Evolutionary conservation across 2,329 filamentous ascomycete genomes (phyloP).

Genomic region (Helotiales sp.): DNA sequence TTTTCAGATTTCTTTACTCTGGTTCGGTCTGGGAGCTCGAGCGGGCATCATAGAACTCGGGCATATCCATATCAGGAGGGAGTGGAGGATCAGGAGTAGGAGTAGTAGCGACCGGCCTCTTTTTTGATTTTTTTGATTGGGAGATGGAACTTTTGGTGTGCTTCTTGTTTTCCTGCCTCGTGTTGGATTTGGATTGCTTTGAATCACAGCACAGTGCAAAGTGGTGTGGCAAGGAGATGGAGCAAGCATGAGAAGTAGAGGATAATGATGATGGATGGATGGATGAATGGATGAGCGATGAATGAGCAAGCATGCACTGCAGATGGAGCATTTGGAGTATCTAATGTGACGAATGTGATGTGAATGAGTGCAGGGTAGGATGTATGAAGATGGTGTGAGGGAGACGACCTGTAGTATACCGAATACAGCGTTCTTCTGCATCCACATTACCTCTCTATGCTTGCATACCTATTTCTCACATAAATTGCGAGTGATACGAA

Average conservation of each 20-base stretch:
- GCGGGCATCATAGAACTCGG: constrained; percentile 3
- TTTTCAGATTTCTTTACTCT: background rate
- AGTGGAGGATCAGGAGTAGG: background rate
- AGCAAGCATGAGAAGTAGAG: background rate
- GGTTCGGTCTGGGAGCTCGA: background rate
- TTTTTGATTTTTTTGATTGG: background rate
- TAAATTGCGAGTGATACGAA: too few relatives aligned
- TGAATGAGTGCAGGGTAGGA: background rate
- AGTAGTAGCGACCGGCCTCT: background rate
- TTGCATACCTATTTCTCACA: background rate
- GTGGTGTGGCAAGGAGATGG: background rate
- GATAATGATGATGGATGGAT: background rate
- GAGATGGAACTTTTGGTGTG: background rate
- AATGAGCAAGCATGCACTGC: background rate
- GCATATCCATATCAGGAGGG: background rate
- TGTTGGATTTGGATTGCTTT: background rate
- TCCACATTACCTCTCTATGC: background rate
- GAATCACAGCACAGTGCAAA: background rate
- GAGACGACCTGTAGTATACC: background rate
- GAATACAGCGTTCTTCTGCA: background rate
- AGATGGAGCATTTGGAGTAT: background rate
- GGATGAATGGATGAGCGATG: background rate
- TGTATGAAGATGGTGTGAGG: background rate
- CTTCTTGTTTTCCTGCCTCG: background rate
- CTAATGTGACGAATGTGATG: background rate